These are phyloP conservation scores for Cladochytrium replicatum DNA, from an alignment of 192 early-diverging fungal species.

Conservation along the genomic window DNA sequence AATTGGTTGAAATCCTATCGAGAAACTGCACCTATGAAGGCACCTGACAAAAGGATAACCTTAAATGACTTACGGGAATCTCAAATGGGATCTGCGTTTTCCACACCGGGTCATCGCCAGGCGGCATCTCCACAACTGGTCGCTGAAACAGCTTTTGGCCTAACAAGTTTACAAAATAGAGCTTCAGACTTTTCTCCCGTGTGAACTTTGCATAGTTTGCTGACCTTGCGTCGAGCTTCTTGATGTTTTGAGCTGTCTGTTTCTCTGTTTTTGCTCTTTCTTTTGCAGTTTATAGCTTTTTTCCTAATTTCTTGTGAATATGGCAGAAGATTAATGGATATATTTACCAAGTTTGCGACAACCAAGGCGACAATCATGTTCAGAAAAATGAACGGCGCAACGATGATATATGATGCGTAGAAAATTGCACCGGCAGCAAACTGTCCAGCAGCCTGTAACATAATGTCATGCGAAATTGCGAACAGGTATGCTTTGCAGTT, in stretches of 20 bases:
- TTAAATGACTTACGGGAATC: conserved; percentile 19
- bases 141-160: conserved; percentile 17
- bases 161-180: no score
- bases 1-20: conserved; percentile 28
- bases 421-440: conserved; percentile 25
- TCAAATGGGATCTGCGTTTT: conserved; percentile 33
- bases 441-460: conserved; percentile 14
- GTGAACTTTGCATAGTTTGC: neutral
- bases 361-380: conserved; percentile 38
- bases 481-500: neutral
- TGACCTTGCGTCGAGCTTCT: conserved; percentile 1
- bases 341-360: conserved; percentile 29
- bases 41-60: neutral
- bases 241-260: conserved; percentile 20
- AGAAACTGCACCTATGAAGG: neutral
- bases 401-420: conserved; percentile 24
- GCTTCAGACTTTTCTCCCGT: neutral
- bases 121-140: conserved; percentile 11
- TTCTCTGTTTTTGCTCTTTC: conserved; percentile 13
- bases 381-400: conserved; percentile 29
- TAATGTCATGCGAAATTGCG: no score
- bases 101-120: conserved; percentile 14
- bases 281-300: conserved; percentile 16
- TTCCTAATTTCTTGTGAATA: neutral
- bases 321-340: neutral